These are phyloP conservation scores for Misopates orontium DNA, from an alignment of 257 asterid species.

Conservation along the genomic window DNA sequence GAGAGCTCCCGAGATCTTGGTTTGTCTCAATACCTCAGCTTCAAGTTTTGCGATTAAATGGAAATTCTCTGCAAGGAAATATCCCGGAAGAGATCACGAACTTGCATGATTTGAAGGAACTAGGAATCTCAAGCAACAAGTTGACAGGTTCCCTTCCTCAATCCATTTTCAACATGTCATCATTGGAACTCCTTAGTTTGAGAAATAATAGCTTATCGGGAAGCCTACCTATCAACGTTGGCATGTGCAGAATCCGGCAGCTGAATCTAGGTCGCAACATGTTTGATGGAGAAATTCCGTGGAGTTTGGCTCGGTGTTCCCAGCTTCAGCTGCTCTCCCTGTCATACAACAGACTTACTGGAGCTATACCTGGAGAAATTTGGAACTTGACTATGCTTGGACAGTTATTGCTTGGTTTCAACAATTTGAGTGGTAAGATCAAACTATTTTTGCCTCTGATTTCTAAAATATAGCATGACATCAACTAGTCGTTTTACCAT, in stretches of 20 bases:
- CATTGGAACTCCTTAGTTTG: slow-evolving; percentile 1
- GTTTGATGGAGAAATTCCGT: slow-evolving; percentile 21
- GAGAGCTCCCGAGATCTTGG: too few species aligned
- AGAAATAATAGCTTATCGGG: slow-evolving; percentile 17
- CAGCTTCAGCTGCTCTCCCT: neutral
- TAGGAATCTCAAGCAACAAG: neutral
- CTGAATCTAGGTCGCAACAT: neutral
- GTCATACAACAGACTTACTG: neutral
- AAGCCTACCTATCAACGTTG: slow-evolving; percentile 16
- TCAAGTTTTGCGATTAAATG: too few species aligned
- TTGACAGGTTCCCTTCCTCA: slow-evolving; percentile 30
- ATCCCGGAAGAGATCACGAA: too few species aligned
- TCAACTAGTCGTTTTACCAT: too few species aligned
- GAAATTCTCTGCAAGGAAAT: too few species aligned
- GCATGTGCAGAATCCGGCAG: neutral
- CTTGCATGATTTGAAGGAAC: too few species aligned
- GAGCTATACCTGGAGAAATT: neutral
- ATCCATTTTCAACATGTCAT: slow-evolving; percentile 30
- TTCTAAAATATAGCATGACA: too few species aligned
- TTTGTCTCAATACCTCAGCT: too few species aligned
- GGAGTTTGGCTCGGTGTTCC: neutral
- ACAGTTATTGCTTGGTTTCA: neutral
- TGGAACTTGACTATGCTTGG: neutral
- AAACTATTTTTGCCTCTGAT: neutral
- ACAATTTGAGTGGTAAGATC: slow-evolving; percentile 28